phyloP scores from a whole-genome alignment of 495 filamentous ascomycete species.

The Aspergillus biplanus region DNA sequence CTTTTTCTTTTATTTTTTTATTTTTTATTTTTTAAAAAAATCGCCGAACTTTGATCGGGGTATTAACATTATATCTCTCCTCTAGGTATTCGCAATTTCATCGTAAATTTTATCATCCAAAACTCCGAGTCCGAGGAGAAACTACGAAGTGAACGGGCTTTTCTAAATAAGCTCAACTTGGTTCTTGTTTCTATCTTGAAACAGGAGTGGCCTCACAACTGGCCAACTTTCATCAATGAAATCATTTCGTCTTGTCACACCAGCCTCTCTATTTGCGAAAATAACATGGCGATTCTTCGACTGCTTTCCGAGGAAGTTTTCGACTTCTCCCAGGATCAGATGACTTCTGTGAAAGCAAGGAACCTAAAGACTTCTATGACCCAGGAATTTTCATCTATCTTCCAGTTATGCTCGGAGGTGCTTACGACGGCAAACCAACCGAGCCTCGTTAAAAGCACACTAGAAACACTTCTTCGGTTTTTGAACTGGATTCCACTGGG shows the following conservation, averaged over 20 bases:
- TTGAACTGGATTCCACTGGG: slow-evolving; percentile 98
- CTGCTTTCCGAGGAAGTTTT: slow-evolving; percentile 98
- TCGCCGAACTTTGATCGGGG: neutral
- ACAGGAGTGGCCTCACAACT: slow-evolving; percentile 99
- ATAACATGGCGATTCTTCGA: slow-evolving; percentile 98
- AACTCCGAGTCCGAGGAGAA: slow-evolving; percentile 86
- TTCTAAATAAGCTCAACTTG: slow-evolving; percentile 96
- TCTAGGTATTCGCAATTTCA: slow-evolving; percentile 94
- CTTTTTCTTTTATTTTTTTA: neutral
- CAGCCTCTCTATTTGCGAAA: slow-evolving; percentile 96
- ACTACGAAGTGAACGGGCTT: slow-evolving; percentile 75
- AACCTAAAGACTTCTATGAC: slow-evolving; percentile 98
- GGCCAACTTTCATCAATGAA: slow-evolving; percentile 99
- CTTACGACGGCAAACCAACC: slow-evolving; percentile 85
- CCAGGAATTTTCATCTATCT: slow-evolving; percentile 95
- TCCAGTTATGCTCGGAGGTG: slow-evolving; percentile 93
- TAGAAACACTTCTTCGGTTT: slow-evolving; percentile 93
- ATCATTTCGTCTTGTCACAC: slow-evolving; percentile 95
- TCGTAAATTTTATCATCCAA: slow-evolving; percentile 96
- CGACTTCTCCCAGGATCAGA: slow-evolving; percentile 96
- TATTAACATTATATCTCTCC: slow-evolving; percentile 19
- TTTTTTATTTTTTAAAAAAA: neutral
- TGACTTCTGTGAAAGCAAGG: slow-evolving; percentile 94
- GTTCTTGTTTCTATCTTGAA: slow-evolving; percentile 97
- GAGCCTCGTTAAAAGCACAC: slow-evolving; percentile 87